phyloP scores from a whole-genome alignment of 345 rosid species.

The Pelargonium nanum region DNA sequence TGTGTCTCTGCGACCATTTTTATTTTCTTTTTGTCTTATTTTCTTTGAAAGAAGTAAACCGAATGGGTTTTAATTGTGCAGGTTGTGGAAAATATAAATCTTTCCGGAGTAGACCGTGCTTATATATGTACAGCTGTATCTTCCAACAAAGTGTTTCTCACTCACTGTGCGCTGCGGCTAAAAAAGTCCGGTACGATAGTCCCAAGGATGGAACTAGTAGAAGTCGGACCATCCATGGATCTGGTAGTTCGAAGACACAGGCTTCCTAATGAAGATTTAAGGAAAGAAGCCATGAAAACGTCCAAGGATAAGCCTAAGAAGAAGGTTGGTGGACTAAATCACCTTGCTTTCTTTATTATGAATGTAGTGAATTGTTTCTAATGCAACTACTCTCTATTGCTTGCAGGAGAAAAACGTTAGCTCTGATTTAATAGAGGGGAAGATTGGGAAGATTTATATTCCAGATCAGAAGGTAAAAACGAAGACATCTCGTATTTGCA shows the following conservation, averaged over 20 bases:
- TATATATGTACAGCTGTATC: conserved; percentile 79
- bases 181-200: conserved; percentile 83
- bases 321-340: conserved; percentile 40
- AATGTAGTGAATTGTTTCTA: conserved; percentile 1
- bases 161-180: conserved; percentile 79
- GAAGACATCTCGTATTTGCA: conserved; percentile 1
- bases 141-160: conserved; percentile 45
- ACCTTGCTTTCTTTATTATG: not conserved
- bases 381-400: conserved; percentile 9
- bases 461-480: conserved; percentile 82
- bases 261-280: conserved; percentile 64
- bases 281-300: conserved; percentile 78
- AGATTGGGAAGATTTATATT: conserved; percentile 61
- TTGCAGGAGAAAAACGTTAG: conserved; percentile 65
- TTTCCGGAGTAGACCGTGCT: conserved; percentile 75
- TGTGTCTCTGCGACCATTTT: conserved; percentile 11
- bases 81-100: conserved; percentile 84
- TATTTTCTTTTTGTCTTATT: not conserved
- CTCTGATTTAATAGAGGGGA: conserved; percentile 53
- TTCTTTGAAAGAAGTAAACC: not conserved
- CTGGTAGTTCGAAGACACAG: conserved; percentile 83
- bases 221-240: conserved; percentile 96
- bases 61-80: conserved; percentile 22
- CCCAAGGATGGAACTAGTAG: conserved; percentile 83
- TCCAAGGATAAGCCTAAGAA: conserved; percentile 66